phyloP scores from a whole-genome alignment of 345 rosid species.

The Corchorus olitorius region DNA sequence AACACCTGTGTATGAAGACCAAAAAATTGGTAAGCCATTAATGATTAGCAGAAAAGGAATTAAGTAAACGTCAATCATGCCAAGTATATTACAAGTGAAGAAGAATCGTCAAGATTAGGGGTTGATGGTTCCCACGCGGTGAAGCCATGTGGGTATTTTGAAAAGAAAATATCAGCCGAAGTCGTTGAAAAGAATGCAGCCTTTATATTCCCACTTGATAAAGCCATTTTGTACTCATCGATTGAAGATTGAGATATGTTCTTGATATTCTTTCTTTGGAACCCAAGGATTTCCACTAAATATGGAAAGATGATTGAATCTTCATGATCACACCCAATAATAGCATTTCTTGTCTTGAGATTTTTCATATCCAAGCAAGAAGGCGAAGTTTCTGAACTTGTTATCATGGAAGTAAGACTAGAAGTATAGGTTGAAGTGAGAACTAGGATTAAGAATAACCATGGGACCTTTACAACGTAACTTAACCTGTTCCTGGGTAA shows the following conservation, averaged over 20 bases:
- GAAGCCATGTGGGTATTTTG: slow-evolving; percentile 20
- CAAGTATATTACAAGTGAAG: slow-evolving; percentile 15
- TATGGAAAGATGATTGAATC: neutral
- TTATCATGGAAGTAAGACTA: slow-evolving; percentile 18
- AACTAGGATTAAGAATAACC: slow-evolving; percentile 22
- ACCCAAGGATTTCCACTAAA: neutral
- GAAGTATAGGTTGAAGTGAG: slow-evolving; percentile 17
- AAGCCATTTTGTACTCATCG: slow-evolving; percentile 1
- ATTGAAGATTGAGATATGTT: neutral
- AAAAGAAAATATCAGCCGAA: slow-evolving; percentile 12
- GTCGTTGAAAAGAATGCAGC: slow-evolving; percentile 21
- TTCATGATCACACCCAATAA: slow-evolving; percentile 19
- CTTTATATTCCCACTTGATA: slow-evolving; percentile 9
- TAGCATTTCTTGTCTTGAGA: slow-evolving; percentile 16
- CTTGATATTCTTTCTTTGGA: slow-evolving; percentile 22
- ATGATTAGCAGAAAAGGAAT: neutral
- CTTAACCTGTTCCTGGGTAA: slow-evolving; percentile 5
- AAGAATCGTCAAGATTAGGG: slow-evolving; percentile 3
- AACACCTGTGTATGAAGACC: neutral
- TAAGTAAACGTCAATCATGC: neutral
- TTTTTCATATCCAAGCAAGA: neutral
- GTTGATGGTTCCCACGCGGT: slow-evolving; percentile 4
- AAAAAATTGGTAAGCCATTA: neutral
- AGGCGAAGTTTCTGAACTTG: slow-evolving; percentile 12
- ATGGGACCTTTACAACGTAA: slow-evolving; percentile 14